Conservation (phyloP, 108 stramenopile species). For the Cyclotella baltica region DNA sequence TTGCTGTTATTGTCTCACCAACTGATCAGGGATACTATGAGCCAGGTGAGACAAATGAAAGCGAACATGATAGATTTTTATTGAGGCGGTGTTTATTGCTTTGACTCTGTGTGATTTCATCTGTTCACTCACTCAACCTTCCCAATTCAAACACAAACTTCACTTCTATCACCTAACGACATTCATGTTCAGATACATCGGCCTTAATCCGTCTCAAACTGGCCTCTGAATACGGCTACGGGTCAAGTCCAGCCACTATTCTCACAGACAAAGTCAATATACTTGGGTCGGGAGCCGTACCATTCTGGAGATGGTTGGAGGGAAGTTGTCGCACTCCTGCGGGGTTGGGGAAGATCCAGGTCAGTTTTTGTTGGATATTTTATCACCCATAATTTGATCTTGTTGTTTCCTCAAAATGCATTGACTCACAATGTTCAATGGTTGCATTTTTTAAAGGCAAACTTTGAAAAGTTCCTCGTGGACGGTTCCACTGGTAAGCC, state of each 20-base stretch:
- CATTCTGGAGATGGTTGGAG: conserved; percentile 91
- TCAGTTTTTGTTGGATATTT: conserved; percentile 1
- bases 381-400: not conserved
- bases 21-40: conserved; percentile 94
- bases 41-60: no score
- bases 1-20: conserved; percentile 83
- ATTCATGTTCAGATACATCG: no score
- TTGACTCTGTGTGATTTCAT: no score
- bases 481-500: conserved; percentile 85
- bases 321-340: conserved; percentile 84
- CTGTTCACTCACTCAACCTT: no score
- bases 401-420: not conserved
- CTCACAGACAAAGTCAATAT: conserved; percentile 87
- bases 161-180: no score
- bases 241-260: conserved; percentile 77
- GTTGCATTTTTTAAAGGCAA: no score
- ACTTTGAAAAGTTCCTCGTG: conserved; percentile 91
- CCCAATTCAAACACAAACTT: no score
- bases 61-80: no score
- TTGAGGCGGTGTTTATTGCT: no score
- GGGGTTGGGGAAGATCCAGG: conserved; percentile 83
- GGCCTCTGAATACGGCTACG: conserved; percentile 90
- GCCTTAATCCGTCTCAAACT: conserved; percentile 85
- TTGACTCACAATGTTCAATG: not conserved
- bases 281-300: conserved; percentile 81